These are phyloP conservation scores for Stevia rebaudiana DNA, from an alignment of 140 eudicot species.

Conservation along the genomic window DNA sequence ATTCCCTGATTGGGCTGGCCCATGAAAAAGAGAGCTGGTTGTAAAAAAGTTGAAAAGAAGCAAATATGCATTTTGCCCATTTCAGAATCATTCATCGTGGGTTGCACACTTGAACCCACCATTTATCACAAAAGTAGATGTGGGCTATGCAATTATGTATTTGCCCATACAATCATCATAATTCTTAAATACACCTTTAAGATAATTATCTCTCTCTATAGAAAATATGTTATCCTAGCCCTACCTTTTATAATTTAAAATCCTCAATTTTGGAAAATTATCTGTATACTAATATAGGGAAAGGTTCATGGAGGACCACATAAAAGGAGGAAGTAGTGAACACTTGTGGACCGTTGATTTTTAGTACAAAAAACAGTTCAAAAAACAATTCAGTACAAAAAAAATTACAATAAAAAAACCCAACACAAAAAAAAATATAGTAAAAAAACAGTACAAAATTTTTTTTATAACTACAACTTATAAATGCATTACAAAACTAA, in stretches of 20 bases:
- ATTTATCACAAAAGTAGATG: conserved; percentile 26
- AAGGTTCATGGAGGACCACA: too few species aligned
- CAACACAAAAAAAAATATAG: too few species aligned
- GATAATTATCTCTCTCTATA: conserved; percentile 1
- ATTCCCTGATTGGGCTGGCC: conserved; percentile 33
- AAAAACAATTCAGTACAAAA: too few species aligned
- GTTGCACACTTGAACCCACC: conserved; percentile 38
- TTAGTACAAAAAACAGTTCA: too few species aligned
- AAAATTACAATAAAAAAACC: too few species aligned
- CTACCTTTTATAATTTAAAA: background rate
- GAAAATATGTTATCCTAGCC: background rate
- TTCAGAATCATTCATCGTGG: conserved; percentile 28
- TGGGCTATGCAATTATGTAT: conserved; percentile 23
- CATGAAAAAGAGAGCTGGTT: conserved; percentile 19
- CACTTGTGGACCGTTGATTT: too few species aligned
- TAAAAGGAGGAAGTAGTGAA: too few species aligned
- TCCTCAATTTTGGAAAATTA: background rate
- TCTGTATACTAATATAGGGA: background rate
- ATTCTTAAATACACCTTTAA: conserved; percentile 4
- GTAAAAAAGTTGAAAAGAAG: conserved; percentile 20
- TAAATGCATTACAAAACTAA: too few species aligned
- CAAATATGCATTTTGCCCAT: conserved; percentile 38
- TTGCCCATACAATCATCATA: conserved; percentile 8
- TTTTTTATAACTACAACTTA: too few species aligned
- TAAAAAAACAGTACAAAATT: too few species aligned